Evolutionary conservation across 2,329 filamentous ascomycete genomes (phyloP), one percentile per base, ranked within the genome.

Genomic region (Ploettnerulaceae sp.): DNA sequence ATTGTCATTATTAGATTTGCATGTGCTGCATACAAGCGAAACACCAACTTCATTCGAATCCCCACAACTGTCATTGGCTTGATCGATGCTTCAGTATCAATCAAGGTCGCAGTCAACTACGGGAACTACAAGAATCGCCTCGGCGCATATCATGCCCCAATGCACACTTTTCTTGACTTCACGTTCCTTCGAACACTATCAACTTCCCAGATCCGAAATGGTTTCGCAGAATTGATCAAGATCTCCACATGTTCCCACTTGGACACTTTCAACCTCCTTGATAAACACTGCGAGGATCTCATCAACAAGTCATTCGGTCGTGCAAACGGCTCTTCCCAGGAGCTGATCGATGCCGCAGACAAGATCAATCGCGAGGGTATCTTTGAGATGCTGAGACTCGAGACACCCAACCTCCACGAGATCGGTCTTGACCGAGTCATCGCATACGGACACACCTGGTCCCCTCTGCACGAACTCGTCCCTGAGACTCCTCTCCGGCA

Each of bases 31-130:
- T 87, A 87, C 67, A 77, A 82, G 51, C 73, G 84, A 57, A 86
- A 79, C 66, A 86, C 83, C 33, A 85, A 85, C 67, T 87, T 76
- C 68, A 85, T 87, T 61, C 80, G 83, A 37, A 75, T 87, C 7
- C 84, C 84, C 1, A 87, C 84, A 0, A 87, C 84, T 1, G 79
- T 87, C 53, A 86, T 88, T 59, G 83, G 84, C 7, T 71, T 88
- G 37, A 87, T 87, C 50, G 84, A 88, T 60, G 84, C 84, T 3
- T 84, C 81, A 14, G 84, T 87, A 40, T 84, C 79, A 26, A 87
- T 87, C 71, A 86, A 87, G 62, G 83, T 87, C n/a, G 84, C 81
- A 9, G 82, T 87, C 58, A 87, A 87, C 69, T 86, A 86, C 58
- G 82, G 81, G 62, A 79, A 81, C 63, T 84, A 86, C 71, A 87